Conservation (phyloP, 345 rosid species). For the Syzygium jambos region DNA sequence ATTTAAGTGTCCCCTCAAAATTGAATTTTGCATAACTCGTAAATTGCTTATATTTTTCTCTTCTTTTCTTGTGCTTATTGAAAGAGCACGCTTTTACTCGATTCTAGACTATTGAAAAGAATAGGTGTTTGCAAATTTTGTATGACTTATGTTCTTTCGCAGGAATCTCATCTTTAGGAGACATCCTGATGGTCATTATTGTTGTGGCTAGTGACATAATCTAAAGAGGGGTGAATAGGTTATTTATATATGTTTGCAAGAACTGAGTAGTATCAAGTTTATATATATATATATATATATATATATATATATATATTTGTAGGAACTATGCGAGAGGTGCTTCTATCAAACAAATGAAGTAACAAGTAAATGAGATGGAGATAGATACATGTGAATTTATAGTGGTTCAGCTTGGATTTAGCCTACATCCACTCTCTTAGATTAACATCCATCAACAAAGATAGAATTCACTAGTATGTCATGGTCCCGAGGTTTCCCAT, state of each 20-base stretch:
- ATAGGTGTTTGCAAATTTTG: neutral
- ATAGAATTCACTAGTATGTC: neutral
- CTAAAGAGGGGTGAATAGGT: neutral
- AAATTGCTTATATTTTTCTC: neutral
- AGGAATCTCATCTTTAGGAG: constrained; percentile 45
- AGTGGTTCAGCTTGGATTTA: neutral
- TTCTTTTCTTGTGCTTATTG: neutral
- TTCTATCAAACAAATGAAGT: neutral
- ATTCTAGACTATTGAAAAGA: neutral
- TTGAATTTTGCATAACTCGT: neutral
- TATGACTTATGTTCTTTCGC: constrained; percentile 4
- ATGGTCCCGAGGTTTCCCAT: too few relatives aligned
- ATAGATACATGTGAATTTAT: neutral
- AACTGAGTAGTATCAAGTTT: neutral
- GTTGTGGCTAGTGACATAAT: neutral
- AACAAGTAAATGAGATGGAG: neutral
- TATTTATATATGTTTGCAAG: neutral
- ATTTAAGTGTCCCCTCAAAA: neutral
- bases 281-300: neutral
- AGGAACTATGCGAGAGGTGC: neutral
- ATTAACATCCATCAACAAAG: neutral
- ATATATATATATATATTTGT: too few relatives aligned
- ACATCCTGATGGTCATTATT: constrained; percentile 58
- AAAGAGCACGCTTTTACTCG: neutral
- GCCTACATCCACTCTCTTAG: neutral